Conservation (phyloP, 208 protist species). For the Acanthamoeba royreba region DNA sequence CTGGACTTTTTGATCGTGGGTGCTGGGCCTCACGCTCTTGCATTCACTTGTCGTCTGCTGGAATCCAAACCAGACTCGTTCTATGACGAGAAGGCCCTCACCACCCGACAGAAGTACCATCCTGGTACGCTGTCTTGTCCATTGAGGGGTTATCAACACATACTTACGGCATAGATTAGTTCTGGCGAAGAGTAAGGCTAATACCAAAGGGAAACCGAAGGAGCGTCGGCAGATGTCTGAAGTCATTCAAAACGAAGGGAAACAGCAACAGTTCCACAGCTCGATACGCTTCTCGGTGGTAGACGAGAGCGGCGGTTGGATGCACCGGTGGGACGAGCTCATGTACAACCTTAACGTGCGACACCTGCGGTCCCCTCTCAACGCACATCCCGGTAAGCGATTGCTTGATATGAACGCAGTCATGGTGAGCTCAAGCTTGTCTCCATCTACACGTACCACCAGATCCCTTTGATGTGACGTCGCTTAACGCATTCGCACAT, state of each 20-base stretch:
- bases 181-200: neutral
- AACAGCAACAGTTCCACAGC: too few relatives aligned
- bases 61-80: neutral
- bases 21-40: neutral
- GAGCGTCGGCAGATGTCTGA: neutral
- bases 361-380: neutral
- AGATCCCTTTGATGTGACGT: neutral
- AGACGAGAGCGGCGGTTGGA: neutral
- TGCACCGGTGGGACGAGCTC: neutral
- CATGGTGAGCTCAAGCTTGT: neutral
- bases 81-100: slow-evolving; percentile 4
- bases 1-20: neutral
- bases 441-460: neutral
- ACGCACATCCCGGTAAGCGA: neutral
- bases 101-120: neutral
- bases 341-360: neutral
- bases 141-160: neutral
- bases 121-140: neutral
- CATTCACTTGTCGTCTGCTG: neutral
- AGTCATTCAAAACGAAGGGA: too few relatives aligned
- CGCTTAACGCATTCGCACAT: neutral
- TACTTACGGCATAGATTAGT: neutral
- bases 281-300: neutral
- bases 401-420: neutral
- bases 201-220: neutral